phyloP scores from a whole-genome alignment of 116 monocot species.

The Papilionanthe hybrid region DNA sequence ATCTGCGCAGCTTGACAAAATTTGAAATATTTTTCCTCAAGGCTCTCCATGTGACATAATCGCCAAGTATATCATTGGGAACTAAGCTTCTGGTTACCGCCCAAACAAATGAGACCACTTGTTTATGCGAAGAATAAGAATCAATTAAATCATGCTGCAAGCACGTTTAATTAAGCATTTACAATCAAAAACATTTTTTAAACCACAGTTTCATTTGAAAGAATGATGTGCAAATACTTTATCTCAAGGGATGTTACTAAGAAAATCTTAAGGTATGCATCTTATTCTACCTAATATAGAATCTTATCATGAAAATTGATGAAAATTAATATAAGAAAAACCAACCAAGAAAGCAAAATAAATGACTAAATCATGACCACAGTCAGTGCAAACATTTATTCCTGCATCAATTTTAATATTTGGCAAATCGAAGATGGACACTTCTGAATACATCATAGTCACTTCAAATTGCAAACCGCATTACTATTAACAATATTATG shows the following conservation, averaged over 20 bases:
- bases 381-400: background rate
- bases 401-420: background rate
- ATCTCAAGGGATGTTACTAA: background rate
- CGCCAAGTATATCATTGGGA: conserved; percentile 65
- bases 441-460: background rate
- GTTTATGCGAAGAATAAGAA: conserved; percentile 43
- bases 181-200: background rate
- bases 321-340: background rate
- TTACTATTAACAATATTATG: background rate
- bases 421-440: background rate
- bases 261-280: background rate
- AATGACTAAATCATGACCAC: background rate
- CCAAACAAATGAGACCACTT: conserved; percentile 82
- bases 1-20: conserved; percentile 65
- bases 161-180: conserved; percentile 10
- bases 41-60: conserved; percentile 55
- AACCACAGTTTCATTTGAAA: background rate
- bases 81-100: conserved; percentile 67
- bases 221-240: background rate
- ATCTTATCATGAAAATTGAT: background rate
- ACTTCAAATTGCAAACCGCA: background rate
- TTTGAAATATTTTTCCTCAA: conserved; percentile 77
- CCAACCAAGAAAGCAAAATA: background rate
- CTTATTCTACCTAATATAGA: background rate
- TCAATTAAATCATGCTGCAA: conserved; percentile 13